Evolutionary conservation across 371 early-diverging fungal genomes (phyloP).

Genomic region (Mucor irregularis): DNA sequence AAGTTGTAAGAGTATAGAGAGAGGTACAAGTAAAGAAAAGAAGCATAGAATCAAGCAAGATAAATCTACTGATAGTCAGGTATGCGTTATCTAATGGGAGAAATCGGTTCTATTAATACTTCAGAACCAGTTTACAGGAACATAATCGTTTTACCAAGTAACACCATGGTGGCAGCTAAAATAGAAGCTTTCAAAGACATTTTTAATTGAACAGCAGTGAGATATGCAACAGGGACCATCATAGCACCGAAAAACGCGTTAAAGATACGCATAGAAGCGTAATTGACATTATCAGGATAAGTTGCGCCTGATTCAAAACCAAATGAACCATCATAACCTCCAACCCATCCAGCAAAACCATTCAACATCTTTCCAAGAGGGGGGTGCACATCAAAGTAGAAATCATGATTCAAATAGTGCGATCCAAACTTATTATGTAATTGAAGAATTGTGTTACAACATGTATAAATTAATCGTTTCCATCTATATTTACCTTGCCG

Average conservation of each 20-base stretch:
- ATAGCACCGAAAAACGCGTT: conserved; percentile 91
- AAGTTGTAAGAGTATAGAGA: conserved; percentile 75
- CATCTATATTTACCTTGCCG: conserved; percentile 77
- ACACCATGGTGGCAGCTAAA: conserved; percentile 77
- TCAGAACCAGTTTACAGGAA: background rate
- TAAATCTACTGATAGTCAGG: conserved; percentile 91
- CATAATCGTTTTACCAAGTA: conserved; percentile 72
- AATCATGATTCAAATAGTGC: conserved; percentile 90
- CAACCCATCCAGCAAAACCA: conserved; percentile 88
- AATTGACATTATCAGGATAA: conserved; percentile 90
- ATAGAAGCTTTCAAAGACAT: conserved; percentile 66
- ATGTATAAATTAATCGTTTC: too few relatives aligned
- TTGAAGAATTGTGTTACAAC: too few relatives aligned
- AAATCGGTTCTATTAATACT: background rate
- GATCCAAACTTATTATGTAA: conserved; percentile 81
- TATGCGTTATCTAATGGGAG: conserved; percentile 75
- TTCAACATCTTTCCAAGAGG: conserved; percentile 99
- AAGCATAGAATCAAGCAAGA: conserved; percentile 98
- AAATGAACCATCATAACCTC: conserved; percentile 91
- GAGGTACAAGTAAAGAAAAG: conserved; percentile 90
- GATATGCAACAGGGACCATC: conserved; percentile 93
- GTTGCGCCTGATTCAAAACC: conserved; percentile 85
- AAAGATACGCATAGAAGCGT: conserved; percentile 91
- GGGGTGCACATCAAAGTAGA: conserved; percentile 99
- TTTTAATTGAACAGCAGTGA: conserved; percentile 80